Evolutionary conservation across 495 filamentous ascomycete species (phyloP).

Genomic region (Letharia columbiana): DNA sequence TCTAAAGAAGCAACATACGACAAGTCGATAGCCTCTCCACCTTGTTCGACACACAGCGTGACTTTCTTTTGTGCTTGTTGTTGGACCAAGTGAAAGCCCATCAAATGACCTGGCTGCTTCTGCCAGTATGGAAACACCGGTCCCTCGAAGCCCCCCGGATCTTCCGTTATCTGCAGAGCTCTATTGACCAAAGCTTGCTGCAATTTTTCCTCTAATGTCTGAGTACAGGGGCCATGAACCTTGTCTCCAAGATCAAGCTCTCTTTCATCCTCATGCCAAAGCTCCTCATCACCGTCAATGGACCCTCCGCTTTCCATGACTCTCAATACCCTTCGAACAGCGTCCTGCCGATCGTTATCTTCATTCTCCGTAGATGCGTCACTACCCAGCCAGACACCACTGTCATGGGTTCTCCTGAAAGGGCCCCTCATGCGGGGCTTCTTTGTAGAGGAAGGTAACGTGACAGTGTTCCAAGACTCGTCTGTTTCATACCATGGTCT

Average conservation of each 20-base stretch:
- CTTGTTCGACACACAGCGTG: slow-evolving; percentile 50
- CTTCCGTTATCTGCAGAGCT: slow-evolving; percentile 6
- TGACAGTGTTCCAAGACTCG: background rate
- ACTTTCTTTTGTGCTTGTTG: slow-evolving; percentile 34
- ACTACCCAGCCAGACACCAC: slow-evolving; percentile 74
- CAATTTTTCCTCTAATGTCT: background rate
- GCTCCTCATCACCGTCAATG: slow-evolving; percentile 1
- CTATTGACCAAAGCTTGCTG: slow-evolving; percentile 2
- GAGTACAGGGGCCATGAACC: background rate
- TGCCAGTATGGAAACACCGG: slow-evolving; percentile 23
- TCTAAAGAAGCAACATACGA: slow-evolving; percentile 42
- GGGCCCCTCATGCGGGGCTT: slow-evolving; percentile 43
- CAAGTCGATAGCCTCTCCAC: slow-evolving; percentile 54
- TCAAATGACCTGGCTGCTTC: slow-evolving; percentile 13
- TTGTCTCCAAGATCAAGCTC: background rate
- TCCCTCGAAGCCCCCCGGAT: slow-evolving; percentile 16
- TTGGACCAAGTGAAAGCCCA: slow-evolving; percentile 24
- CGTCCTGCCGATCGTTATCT: background rate
- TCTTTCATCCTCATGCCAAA: background rate
- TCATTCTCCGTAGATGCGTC: slow-evolving; percentile 31
- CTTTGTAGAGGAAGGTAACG: slow-evolving; percentile 32
- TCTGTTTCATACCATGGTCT: slow-evolving; percentile 65
- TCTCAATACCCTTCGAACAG: background rate
- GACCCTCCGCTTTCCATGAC: slow-evolving; percentile 4
- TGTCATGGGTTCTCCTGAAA: slow-evolving; percentile 62